Evolutionary conservation across 345 rosid species (phyloP).

Genomic region (Linum tenue): DNA sequence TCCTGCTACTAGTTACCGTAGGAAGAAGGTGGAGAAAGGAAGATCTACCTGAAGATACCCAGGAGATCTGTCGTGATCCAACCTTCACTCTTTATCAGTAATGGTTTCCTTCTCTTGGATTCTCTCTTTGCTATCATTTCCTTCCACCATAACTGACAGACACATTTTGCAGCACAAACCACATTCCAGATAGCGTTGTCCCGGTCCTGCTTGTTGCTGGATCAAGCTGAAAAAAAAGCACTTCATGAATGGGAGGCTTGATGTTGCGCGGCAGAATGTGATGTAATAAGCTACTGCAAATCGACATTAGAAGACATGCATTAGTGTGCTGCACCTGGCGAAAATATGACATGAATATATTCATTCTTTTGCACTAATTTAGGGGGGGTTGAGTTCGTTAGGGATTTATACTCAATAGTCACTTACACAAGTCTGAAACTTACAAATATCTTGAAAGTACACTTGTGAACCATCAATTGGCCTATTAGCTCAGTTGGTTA

Average conservation of each 20-base stretch:
- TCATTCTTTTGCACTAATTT: no score
- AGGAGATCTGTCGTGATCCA: constrained; percentile 60
- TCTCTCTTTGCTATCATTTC: constrained; percentile 1
- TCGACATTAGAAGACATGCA: not conserved
- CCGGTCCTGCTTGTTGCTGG: constrained; percentile 97
- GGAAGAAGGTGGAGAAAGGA: constrained; percentile 65
- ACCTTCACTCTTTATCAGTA: constrained; percentile 72
- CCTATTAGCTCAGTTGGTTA: constrained; percentile 10
- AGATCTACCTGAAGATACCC: constrained; percentile 47
- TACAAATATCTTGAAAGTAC: no score
- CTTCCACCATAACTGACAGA: constrained; percentile 19
- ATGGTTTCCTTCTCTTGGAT: constrained; percentile 18
- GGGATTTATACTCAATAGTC: no score
- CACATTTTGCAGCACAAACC: constrained; percentile 58
- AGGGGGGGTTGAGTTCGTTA: no score
- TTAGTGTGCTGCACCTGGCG: not conserved
- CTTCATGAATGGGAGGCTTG: constrained; percentile 75
- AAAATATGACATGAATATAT: no score
- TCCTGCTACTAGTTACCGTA: constrained; percentile 90
- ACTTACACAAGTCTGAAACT: no score
- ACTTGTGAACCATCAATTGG: not conserved
- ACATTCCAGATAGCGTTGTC: constrained; percentile 48
- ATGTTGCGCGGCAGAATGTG: constrained; percentile 64
- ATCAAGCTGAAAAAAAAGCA: constrained; percentile 78
- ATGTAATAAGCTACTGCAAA: not conserved